These are phyloP conservation scores for Agarophyton chilense DNA, from an alignment of 23 red algal genomes.

Conservation along the genomic window DNA sequence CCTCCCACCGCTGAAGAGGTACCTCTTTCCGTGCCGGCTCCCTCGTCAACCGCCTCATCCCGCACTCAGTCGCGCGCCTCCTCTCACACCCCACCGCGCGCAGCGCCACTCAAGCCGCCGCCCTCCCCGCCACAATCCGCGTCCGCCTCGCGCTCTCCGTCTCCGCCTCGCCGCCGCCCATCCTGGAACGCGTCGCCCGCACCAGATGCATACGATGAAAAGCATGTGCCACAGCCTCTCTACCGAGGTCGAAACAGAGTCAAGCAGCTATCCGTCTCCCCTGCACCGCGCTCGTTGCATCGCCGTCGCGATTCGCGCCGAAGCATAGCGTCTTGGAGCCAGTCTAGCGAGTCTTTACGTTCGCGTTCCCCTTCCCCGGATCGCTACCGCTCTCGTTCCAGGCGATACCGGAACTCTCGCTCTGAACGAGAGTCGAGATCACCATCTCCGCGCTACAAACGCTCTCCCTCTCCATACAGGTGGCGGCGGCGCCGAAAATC, in stretches of 20 bases:
- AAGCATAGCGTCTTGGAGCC: not conserved
- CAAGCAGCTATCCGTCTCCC: not conserved
- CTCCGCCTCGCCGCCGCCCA: not conserved
- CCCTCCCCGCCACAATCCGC: not conserved
- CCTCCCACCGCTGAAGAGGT: too few species aligned
- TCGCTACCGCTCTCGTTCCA: not conserved
- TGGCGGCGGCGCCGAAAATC: not conserved
- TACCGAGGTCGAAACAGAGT: too few species aligned
- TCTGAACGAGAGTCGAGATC: not conserved
- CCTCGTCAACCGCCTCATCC: not conserved
- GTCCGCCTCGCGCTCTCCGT: not conserved
- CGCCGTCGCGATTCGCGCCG: not conserved
- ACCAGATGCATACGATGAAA: too few species aligned
- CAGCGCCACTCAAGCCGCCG: not conserved
- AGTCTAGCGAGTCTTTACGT: not conserved
- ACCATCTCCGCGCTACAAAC: not conserved
- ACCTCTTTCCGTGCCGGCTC: not conserved
- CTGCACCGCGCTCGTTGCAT: not conserved
- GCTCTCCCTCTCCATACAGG: not conserved
- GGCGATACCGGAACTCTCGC: not conserved
- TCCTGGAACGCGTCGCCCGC: not conserved
- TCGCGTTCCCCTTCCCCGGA: not conserved
- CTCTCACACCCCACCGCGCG: not conserved
- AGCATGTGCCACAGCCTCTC: too few species aligned
- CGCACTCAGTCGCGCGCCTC: not conserved